Evolutionary conservation across 306 rosid genomes (phyloP).

Genomic region (Ormosia emarginata): DNA sequence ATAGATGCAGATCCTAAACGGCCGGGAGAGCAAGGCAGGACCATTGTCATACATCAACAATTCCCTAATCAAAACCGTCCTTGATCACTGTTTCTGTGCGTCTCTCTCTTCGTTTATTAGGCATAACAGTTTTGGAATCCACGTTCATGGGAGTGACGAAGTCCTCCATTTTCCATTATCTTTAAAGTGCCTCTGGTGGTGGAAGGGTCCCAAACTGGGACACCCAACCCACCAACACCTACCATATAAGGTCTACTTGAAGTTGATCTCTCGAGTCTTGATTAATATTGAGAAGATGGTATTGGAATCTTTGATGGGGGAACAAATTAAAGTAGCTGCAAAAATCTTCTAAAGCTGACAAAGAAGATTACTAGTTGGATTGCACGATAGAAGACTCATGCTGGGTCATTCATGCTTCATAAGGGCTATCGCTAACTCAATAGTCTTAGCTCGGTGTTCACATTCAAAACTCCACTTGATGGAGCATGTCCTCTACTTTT

Average conservation of each 20-base stretch:
- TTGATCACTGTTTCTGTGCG: not conserved
- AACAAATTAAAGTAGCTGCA: not conserved
- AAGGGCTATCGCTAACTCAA: constrained; percentile 5
- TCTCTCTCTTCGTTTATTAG: constrained; percentile 38
- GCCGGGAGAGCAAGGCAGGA: not conserved
- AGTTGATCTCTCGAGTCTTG: constrained; percentile 20
- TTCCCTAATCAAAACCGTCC: constrained; percentile 1
- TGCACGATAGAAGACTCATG: constrained; percentile 12
- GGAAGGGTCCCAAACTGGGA: constrained; percentile 48
- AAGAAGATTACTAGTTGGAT: constrained; percentile 54
- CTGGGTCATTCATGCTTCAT: constrained; percentile 26
- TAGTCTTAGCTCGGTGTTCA: constrained; percentile 6
- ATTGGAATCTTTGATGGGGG: constrained; percentile 49
- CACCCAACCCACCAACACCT: constrained; percentile 26
- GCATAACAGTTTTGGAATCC: constrained; percentile 31
- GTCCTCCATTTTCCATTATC: constrained; percentile 29
- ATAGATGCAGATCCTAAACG: constrained; percentile 1
- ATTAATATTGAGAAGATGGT: constrained; percentile 43
- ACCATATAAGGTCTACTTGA: constrained; percentile 38
- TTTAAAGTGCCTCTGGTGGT: constrained; percentile 16
- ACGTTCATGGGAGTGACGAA: constrained; percentile 52
- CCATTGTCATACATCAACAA: not conserved
- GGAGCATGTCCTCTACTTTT: not conserved
- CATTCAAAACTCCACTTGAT: constrained; percentile 37
- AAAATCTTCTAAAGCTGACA: constrained; percentile 46